A percentile compares a stretch with the other conserved stretches of the same genome.
Evolutionary conservation across 2,329 filamentous ascomycete genomes (phyloP).

Genomic region (Aspergillus carbonarius): DNA sequence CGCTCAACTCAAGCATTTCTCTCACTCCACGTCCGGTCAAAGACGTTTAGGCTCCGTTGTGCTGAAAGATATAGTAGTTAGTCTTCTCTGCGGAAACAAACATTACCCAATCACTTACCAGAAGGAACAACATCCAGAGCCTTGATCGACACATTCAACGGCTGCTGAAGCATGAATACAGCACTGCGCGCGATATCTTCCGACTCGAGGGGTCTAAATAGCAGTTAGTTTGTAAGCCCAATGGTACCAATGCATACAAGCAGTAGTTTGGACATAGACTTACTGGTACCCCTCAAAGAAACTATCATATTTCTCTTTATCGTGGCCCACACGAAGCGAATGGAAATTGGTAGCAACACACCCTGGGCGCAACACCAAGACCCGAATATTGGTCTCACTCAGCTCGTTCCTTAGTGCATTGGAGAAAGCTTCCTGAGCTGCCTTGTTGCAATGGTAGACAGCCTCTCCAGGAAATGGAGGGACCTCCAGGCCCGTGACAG

Average conservation of each 20-base stretch:
- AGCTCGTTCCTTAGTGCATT: constrained; percentile 52
- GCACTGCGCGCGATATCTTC: constrained; percentile 47
- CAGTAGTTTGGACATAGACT: too few species aligned
- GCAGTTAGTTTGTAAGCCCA: not conserved
- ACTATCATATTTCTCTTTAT: constrained; percentile 42
- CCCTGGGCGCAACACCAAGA: constrained; percentile 48
- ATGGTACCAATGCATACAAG: too few species aligned
- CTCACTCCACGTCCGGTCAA: constrained; percentile 33
- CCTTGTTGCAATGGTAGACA: constrained; percentile 51
- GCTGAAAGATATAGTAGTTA: constrained; percentile 18
- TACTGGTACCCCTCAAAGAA: constrained; percentile 46
- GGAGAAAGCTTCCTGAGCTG: constrained; percentile 50
- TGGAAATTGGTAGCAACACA: constrained; percentile 53
- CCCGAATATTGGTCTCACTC: constrained; percentile 48
- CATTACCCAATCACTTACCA: constrained; percentile 23
- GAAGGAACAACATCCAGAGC: constrained; percentile 49
- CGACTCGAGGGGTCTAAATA: constrained; percentile 38
- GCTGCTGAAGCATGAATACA: constrained; percentile 45
- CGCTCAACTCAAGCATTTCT: not conserved
- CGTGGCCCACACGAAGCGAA: constrained; percentile 45
- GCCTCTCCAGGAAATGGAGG: constrained; percentile 52
- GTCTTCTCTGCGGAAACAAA: not conserved
- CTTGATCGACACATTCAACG: constrained; percentile 45
- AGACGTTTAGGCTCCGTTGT: constrained; percentile 33
- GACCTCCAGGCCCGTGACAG: constrained; percentile 48